Percentiles rank a stretch among this genome's conserved stretches.
These are phyloP conservation scores for Hanseniaspora meyeri DNA, from an alignment of 805 yeast genomes.

Conservation along the genomic window DNA sequence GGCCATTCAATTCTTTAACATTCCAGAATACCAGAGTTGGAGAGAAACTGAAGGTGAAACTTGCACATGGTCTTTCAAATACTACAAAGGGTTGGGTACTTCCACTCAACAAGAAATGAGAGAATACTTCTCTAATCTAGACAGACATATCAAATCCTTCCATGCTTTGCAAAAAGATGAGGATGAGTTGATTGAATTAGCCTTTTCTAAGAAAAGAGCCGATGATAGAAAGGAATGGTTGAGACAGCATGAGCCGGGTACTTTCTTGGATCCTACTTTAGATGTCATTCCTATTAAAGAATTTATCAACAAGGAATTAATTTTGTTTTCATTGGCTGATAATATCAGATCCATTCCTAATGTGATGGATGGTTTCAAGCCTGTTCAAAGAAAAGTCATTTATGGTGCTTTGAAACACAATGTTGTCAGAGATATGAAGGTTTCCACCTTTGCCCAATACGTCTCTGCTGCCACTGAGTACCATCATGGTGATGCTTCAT, in stretches of 20 bases:
- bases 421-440: conserved; percentile 66
- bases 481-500: conserved; percentile 88
- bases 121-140: conserved; percentile 76
- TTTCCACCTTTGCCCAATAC: conserved; percentile 80
- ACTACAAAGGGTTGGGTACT: conserved; percentile 97
- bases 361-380: conserved; percentile 87
- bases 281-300: conserved; percentile 77
- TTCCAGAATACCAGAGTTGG: conserved; percentile 96
- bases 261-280: conserved; percentile 70
- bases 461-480: conserved; percentile 81
- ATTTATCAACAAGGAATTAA: conserved; percentile 87
- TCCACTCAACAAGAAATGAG: conserved; percentile 72
- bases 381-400: conserved; percentile 90
- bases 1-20: conserved; percentile 67
- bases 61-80: conserved; percentile 81
- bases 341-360: conserved; percentile 91
- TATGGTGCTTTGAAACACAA: conserved; percentile 79
- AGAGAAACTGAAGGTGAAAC: conserved; percentile 65
- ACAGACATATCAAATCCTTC: conserved; percentile 73
- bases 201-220: conserved; percentile 87
- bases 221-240: conserved; percentile 97
- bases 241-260: conserved; percentile 81
- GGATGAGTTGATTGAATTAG: conserved; percentile 67
- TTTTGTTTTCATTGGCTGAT: conserved; percentile 92
- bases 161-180: conserved; percentile 73